Base-by-base conservation (phyloP, 2,329 filamentous ascomycete species). In the Epicoccum nigrum region DNA sequence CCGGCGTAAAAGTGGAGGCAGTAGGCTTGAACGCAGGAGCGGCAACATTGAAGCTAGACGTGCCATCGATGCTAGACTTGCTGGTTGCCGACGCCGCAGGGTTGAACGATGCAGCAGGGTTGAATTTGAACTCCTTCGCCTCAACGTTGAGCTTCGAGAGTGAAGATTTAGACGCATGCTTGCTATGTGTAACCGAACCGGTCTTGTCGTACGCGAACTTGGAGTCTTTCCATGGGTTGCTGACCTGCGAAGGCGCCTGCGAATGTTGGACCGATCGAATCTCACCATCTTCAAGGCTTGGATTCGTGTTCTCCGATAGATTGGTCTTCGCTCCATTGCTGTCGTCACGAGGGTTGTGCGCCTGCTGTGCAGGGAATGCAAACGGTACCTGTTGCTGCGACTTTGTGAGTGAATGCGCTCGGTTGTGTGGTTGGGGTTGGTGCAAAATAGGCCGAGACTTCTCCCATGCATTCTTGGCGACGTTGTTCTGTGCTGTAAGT, bases 111-210 rank as follows among this genome's bases (percentile, higher is more conserved):
- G 76, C 75, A 28, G 73, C 72, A 6, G 83, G 83, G 47, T 87
- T 82, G 73, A 93, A 93, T 63, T 87, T 82, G 79, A 97, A 97
- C 66, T 94, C 90, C 38, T 92, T 89, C 0, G 93, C 93, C 56
- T 88, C 85, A 23, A 95, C 92, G 64, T 97, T 97, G 62, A 97
- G 82, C 60, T 87, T 92, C 1, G 91, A 90, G 34, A 86, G 73
- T 0, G 80, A 92, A 3, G 86, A 79, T 63, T 88, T 90, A 67
- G 86, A 87, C 15, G 79, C 81, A 65, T 92, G 88, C 57, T 82
- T 83, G 65, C 67, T 71, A 52, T 75, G 72, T 39, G 64, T 57
- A 7, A 63, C 63, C 32, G 68, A 67, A n/a, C 55, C 52, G 39
- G 69, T 57, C 45, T 70, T 73, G 44, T 59, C 64, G 40, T 69